phyloP scores from a whole-genome alignment of 2,329 filamentous ascomycete species.

The Rutstroemia sp. region DNA sequence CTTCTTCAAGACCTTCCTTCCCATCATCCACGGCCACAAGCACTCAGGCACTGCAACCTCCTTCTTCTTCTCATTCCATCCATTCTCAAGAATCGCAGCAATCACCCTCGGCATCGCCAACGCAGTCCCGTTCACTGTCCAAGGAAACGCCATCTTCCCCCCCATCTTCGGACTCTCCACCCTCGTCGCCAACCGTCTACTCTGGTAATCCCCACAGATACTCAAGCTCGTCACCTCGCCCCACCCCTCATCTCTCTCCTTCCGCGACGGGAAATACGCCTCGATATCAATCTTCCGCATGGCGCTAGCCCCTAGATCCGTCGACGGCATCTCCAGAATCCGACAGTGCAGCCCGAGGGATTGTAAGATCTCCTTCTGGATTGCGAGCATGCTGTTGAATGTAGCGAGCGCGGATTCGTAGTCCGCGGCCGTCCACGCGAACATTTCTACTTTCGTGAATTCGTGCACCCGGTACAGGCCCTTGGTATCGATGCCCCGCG shows the following conservation, averaged over 20 bases:
- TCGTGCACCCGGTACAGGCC: constrained; percentile 96
- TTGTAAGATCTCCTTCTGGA: constrained; percentile 77
- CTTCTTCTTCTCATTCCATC: constrained; percentile 66
- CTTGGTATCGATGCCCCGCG: constrained; percentile 83
- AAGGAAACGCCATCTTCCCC: constrained; percentile 64
- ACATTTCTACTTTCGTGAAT: constrained; percentile 98
- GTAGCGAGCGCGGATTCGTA: constrained; percentile 42
- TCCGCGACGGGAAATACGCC: constrained; percentile 81
- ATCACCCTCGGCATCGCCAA: constrained; percentile 84
- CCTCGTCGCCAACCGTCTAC: constrained; percentile 69
- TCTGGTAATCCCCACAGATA: constrained; percentile 93
- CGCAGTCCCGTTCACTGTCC: constrained; percentile 91
- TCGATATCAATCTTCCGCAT: constrained; percentile 88
- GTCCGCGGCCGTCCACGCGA: constrained; percentile 74
- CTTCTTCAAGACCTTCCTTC: constrained; percentile 50
- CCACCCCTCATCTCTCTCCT: constrained; percentile 63
- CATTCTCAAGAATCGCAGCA: constrained; percentile 82
- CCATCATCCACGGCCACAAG: constrained; percentile 78
- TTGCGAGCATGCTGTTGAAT: constrained; percentile 78
- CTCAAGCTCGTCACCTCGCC: constrained; percentile 89
- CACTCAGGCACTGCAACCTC: constrained; percentile 72
- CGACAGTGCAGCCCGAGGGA: constrained; percentile 77
- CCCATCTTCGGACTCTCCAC: constrained; percentile 45
- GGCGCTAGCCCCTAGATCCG: constrained; percentile 84
- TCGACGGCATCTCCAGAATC: constrained; percentile 83